phyloP scores from a whole-genome alignment of 805 yeast genomes.

The Teunomyces pallodes region DNA sequence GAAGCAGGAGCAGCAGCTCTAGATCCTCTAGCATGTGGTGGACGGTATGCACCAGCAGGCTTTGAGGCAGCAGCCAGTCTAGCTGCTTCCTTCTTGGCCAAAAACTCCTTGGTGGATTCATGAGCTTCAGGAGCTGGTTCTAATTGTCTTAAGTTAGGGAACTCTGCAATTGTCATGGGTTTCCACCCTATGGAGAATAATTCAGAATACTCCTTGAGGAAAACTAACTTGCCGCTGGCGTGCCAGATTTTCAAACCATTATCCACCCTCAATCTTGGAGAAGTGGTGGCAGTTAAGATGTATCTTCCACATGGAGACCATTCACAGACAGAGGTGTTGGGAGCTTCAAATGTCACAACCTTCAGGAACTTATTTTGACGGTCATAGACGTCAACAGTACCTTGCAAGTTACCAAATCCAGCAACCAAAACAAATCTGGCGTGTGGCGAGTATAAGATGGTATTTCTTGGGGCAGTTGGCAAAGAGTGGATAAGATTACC shows the following conservation, averaged over 20 bases:
- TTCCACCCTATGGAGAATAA: conserved; percentile 83
- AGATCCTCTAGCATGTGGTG: conserved; percentile 85
- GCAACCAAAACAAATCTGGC: conserved; percentile 89
- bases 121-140: conserved; percentile 68
- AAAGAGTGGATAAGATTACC: conserved; percentile 83
- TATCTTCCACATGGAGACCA: conserved; percentile 98
- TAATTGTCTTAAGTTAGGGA: conserved; percentile 51
- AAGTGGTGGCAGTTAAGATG: conserved; percentile 91
- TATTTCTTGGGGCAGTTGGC: conserved; percentile 86
- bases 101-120: conserved; percentile 60
- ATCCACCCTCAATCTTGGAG: conserved; percentile 96
- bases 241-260: conserved; percentile 95
- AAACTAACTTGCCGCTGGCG: conserved; percentile 78
- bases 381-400: conserved; percentile 92
- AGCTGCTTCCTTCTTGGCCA: conserved; percentile 39
- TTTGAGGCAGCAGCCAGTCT: conserved; percentile 42
- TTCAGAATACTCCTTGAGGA: conserved; percentile 76
- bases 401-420: conserved; percentile 97
- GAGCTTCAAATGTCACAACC: conserved; percentile 79
- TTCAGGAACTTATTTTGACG: conserved; percentile 81
- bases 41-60: conserved; percentile 90
- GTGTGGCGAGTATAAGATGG: conserved; percentile 89
- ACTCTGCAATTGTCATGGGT: conserved; percentile 53
- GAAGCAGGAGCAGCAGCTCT: conserved; percentile 35
- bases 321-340: conserved; percentile 93